Percentiles rank a stretch among this genome's conserved stretches.
phyloP scores from a whole-genome alignment of 2,329 filamentous ascomycete species.

The Xylaria sp. region DNA sequence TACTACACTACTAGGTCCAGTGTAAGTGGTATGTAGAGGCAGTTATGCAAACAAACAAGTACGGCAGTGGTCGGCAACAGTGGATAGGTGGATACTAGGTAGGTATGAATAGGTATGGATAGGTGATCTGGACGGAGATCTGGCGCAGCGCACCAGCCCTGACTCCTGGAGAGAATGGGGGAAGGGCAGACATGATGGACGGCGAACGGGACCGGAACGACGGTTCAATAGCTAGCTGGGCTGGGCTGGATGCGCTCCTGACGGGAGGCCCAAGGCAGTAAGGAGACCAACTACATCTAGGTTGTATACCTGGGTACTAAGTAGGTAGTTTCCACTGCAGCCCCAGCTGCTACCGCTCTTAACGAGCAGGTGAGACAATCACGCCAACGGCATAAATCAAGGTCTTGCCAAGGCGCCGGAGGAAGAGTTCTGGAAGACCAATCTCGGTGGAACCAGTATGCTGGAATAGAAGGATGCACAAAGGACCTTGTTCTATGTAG shows the following conservation, averaged over 20 bases:
- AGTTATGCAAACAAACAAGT: neutral
- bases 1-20: neutral
- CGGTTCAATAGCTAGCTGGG: slow-evolving; percentile 9
- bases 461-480: slow-evolving; percentile 33
- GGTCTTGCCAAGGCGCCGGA: slow-evolving; percentile 37
- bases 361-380: slow-evolving; percentile 19
- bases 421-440: slow-evolving; percentile 40
- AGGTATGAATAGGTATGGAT: neutral
- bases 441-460: slow-evolving; percentile 36
- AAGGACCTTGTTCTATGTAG: neutral
- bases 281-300: neutral
- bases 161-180: neutral
- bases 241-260: neutral
- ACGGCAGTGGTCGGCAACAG: slow-evolving; percentile 11
- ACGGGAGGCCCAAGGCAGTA: neutral
- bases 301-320: neutral
- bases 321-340: neutral
- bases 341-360: neutral
- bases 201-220: slow-evolving; percentile 10
- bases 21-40: slow-evolving; percentile 3
- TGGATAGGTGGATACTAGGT: slow-evolving; percentile 18
- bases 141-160: no score
- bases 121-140: neutral
- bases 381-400: slow-evolving; percentile 29
- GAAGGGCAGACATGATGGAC: slow-evolving; percentile 10